phyloP scores from a whole-genome alignment of 2,329 filamentous ascomycete genomes.

The Fusarium sp. region DNA sequence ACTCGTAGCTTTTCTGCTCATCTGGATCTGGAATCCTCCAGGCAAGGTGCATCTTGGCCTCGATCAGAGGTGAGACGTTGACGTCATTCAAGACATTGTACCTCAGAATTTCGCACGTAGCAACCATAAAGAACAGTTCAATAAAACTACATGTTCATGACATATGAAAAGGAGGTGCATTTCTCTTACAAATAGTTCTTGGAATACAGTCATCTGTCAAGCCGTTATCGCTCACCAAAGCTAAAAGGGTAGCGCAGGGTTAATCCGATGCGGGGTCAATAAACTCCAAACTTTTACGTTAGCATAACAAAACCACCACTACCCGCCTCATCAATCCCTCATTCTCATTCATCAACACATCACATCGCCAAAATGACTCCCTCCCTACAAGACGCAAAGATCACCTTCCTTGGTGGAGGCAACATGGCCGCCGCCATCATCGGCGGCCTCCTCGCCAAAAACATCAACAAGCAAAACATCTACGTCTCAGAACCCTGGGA shows the following conservation, averaged over 20 bases:
- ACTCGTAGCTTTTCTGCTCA: rapidly evolving
- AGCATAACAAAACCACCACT: slow-evolving; percentile 13
- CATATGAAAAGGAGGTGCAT: not conserved
- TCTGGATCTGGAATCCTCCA: rapidly evolving
- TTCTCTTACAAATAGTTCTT: not conserved
- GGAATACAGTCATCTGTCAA: not conserved
- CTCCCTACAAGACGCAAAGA: slow-evolving; percentile 49
- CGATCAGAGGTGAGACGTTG: not conserved
- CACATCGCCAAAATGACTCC: slow-evolving; percentile 40
- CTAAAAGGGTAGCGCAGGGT: slow-evolving; percentile 33
- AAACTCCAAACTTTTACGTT: slow-evolving; percentile 28
- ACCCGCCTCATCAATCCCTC: not conserved
- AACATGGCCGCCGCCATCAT: slow-evolving; percentile 67
- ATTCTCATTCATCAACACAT: not conserved
- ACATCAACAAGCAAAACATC: slow-evolving; percentile 59
- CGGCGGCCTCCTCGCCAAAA: slow-evolving; percentile 59
- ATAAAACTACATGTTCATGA: no score
- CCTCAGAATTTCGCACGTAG: no score
- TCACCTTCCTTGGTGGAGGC: slow-evolving; percentile 59
- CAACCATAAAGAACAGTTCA: no score
- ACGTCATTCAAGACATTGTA: not conserved
- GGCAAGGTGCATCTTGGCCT: not conserved
- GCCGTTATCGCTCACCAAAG: slow-evolving; percentile 32
- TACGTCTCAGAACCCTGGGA: slow-evolving; percentile 64
- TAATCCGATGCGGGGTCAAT: slow-evolving; percentile 40